These are phyloP conservation scores for Prunus kanzakura DNA, from an alignment of 306 rosid species.

Conservation along the genomic window DNA sequence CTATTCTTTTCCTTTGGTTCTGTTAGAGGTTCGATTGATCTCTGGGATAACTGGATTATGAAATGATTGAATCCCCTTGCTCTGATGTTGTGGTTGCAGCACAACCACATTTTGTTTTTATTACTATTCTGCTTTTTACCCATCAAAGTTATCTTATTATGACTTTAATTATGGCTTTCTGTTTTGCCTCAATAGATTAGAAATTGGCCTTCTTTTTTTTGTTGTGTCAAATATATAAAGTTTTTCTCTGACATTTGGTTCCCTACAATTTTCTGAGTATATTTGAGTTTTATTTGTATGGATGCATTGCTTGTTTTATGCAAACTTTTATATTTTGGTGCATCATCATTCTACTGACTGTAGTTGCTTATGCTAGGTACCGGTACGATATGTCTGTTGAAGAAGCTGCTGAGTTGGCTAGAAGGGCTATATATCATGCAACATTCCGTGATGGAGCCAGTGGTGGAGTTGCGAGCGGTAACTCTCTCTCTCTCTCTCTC, in stretches of 20 bases:
- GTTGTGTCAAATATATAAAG: not conserved
- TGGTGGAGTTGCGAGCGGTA: slow-evolving; percentile 98
- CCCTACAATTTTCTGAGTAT: not conserved
- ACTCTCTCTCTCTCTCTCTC: not conserved
- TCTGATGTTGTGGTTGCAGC: not conserved
- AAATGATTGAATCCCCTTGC: not conserved
- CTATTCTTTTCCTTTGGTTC: not conserved
- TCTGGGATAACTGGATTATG: not conserved
- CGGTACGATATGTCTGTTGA: slow-evolving; percentile 66
- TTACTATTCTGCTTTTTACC: not conserved
- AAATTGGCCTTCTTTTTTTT: not conserved
- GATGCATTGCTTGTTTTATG: not conserved
- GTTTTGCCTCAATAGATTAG: too few relatives aligned
- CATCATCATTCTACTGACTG: not conserved
- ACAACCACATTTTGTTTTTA: not conserved
- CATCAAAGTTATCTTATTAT: not conserved
- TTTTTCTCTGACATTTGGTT: not conserved
- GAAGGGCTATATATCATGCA: slow-evolving; percentile 89
- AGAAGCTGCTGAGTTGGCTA: slow-evolving; percentile 88
- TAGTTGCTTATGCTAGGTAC: slow-evolving; percentile 41
- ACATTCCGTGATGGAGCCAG: slow-evolving; percentile 97
- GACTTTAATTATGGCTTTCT: too few relatives aligned
- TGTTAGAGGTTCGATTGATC: not conserved
- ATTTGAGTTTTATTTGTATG: not conserved
- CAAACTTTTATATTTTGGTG: not conserved